Percentiles rank a stretch among this genome's conserved stretches.
phyloP scores from a whole-genome alignment of 768 basidiomycete genomes.

The Termitomyces sp. region DNA sequence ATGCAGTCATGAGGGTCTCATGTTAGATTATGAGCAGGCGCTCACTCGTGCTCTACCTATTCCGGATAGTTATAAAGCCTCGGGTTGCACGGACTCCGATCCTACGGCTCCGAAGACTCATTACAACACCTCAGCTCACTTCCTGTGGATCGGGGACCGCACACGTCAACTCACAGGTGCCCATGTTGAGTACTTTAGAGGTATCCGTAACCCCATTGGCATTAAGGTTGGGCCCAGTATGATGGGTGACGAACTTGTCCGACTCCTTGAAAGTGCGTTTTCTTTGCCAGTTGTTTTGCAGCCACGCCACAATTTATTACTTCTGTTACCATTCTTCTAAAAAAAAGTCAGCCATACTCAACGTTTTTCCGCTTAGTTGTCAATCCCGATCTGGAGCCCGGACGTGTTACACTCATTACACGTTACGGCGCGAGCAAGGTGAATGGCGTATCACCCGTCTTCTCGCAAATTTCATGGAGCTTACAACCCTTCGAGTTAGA shows the following conservation, averaged over 20 bases:
- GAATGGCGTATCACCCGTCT: neutral
- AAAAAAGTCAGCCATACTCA: neutral
- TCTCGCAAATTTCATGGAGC: neutral
- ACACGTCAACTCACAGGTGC: conserved; percentile 90
- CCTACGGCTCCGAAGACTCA: conserved; percentile 31
- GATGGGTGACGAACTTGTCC: conserved; percentile 68
- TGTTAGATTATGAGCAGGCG: conserved; percentile 90
- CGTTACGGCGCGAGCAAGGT: conserved; percentile 91
- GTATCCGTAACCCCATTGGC: conserved; percentile 90
- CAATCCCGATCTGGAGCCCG: conserved; percentile 78
- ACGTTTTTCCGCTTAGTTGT: conserved; percentile 50
- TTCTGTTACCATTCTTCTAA: neutral
- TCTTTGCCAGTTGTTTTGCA: neutral
- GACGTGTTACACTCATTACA: conserved; percentile 86
- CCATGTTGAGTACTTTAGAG: conserved; percentile 93
- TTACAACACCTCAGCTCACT: conserved; percentile 93
- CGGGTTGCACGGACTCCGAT: neutral
- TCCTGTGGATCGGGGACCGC: conserved; percentile 96
- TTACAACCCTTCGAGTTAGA: conserved; percentile 32
- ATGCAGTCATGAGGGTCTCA: conserved; percentile 82
- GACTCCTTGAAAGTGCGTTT: conserved; percentile 66
- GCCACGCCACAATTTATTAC: neutral
- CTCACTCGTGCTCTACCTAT: conserved; percentile 69
- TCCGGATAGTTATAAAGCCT: conserved; percentile 11
- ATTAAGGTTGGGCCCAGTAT: conserved; percentile 95